These are phyloP conservation scores for Saccharomycopsis vini DNA, from an alignment of 805 yeast genomes.

Conservation along the genomic window DNA sequence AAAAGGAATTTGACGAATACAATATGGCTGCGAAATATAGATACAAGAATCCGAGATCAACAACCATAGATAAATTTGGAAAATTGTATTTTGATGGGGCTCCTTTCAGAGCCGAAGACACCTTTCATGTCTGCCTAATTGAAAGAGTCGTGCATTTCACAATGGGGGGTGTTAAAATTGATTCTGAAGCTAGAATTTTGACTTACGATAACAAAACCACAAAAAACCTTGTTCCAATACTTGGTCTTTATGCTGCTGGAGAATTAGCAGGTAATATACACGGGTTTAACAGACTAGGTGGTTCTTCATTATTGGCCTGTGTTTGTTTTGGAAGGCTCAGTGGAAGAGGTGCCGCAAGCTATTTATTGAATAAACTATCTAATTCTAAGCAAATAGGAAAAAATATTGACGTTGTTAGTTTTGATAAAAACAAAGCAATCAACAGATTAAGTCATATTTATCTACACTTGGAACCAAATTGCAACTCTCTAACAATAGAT, in stretches of 20 bases:
- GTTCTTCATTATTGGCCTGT: constrained; percentile 46
- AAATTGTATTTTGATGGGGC: constrained; percentile 41
- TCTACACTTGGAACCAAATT: constrained; percentile 35
- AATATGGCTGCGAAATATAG: constrained; percentile 29
- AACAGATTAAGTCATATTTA: constrained; percentile 34
- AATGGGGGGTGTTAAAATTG: constrained; percentile 59
- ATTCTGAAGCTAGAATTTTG: constrained; percentile 34
- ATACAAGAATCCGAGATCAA: constrained; percentile 24
- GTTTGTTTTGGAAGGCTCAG: constrained; percentile 43
- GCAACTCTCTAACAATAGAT: constrained; percentile 30
- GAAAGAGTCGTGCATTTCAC: constrained; percentile 56
- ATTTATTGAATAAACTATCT: constrained; percentile 27
- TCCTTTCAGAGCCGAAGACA: constrained; percentile 31
- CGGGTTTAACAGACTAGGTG: constrained; percentile 48
- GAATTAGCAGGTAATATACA: constrained; percentile 54
- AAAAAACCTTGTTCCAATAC: constrained; percentile 26
- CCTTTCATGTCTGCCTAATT: constrained; percentile 43
- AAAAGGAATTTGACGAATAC: constrained; percentile 31
- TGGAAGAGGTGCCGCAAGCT: constrained; percentile 32
- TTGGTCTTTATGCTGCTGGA: constrained; percentile 46
- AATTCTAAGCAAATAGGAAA: constrained; percentile 20
- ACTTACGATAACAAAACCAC: constrained; percentile 24
- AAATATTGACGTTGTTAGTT: constrained; percentile 19
- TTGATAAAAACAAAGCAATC: constrained; percentile 24
- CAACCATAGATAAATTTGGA: constrained; percentile 31